These are phyloP conservation scores for Monosporascus sp. DNA, from an alignment of 2,329 filamentous ascomycete species.

Conservation along the genomic window DNA sequence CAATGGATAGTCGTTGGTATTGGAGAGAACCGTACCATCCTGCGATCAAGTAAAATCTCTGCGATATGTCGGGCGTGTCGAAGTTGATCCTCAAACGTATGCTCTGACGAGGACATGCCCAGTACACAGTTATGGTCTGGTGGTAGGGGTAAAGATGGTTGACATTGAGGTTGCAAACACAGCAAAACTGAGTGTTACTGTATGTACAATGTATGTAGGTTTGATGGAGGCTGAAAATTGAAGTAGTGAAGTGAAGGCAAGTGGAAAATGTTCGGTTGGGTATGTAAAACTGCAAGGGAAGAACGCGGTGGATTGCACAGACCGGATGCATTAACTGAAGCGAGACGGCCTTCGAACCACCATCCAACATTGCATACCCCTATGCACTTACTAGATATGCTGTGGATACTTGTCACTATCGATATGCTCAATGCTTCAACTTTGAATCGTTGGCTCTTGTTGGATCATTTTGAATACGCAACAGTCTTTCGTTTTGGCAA, in stretches of 20 bases:
- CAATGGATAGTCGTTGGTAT: neutral
- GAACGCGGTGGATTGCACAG: neutral
- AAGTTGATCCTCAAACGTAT: constrained; percentile 14
- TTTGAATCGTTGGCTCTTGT: neutral
- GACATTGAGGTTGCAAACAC: neutral
- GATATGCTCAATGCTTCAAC: neutral
- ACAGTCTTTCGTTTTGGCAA: neutral
- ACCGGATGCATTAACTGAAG: neutral
- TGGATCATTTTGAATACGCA: too few species aligned
- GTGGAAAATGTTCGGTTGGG: neutral
- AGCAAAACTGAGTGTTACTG: neutral
- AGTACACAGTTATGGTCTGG: neutral
- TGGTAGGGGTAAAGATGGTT: neutral
- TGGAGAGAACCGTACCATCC: constrained; percentile 11
- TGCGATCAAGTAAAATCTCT: constrained; percentile 13
- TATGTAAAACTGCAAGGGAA: neutral
- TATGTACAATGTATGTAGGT: neutral
- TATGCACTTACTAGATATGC: neutral
- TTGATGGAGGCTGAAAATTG: neutral
- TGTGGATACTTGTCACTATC: neutral
- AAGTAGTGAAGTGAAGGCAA: neutral
- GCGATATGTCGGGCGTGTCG: constrained; percentile 11
- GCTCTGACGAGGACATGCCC: constrained; percentile 17
- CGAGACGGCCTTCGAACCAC: neutral
- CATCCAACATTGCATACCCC: neutral